These are phyloP conservation scores for Neofusicoccum ribis DNA, from an alignment of 2,329 filamentous ascomycete genomes.

Conservation along the genomic window DNA sequence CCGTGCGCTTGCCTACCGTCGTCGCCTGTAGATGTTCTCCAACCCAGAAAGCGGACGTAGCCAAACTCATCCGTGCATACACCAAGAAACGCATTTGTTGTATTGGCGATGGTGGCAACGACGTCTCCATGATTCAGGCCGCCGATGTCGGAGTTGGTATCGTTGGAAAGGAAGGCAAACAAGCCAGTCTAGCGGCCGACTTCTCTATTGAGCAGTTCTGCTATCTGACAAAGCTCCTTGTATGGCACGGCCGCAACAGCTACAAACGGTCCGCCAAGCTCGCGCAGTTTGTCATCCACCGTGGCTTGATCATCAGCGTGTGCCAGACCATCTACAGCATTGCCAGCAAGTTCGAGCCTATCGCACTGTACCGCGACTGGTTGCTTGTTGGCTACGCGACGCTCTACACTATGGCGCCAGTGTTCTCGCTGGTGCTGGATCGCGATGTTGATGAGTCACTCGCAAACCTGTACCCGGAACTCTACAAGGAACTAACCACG, in stretches of 20 bases:
- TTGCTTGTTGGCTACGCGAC: slow-evolving; percentile 95
- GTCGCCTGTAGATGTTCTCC: slow-evolving; percentile 96
- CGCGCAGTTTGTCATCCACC: slow-evolving; percentile 96
- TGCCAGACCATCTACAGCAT: slow-evolving; percentile 98
- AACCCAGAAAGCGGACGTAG: slow-evolving; percentile 94
- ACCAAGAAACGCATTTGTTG: slow-evolving; percentile 96
- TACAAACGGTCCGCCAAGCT: slow-evolving; percentile 96
- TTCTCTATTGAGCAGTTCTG: slow-evolving; percentile 96
- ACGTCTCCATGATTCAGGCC: slow-evolving; percentile 98
- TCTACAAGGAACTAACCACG: slow-evolving; percentile 95
- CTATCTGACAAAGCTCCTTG: slow-evolving; percentile 92
- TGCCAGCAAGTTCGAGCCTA: slow-evolving; percentile 86
- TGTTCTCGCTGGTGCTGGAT: slow-evolving; percentile 91
- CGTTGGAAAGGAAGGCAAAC: slow-evolving; percentile 93
- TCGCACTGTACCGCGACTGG: slow-evolving; percentile 95
- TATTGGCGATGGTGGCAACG: slow-evolving; percentile 97
- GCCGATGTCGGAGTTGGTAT: slow-evolving; percentile 98
- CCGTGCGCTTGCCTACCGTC: slow-evolving; percentile 84
- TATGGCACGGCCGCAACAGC: slow-evolving; percentile 97
- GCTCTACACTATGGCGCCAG: slow-evolving; percentile 89
- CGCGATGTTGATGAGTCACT: slow-evolving; percentile 92
- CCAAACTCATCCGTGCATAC: slow-evolving; percentile 82
- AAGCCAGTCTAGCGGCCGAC: slow-evolving; percentile 92
- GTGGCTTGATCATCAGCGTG: slow-evolving; percentile 90
- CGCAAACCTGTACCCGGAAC: slow-evolving; percentile 91